phyloP scores from a whole-genome alignment of 306 rosid genomes.

The Begonia masoniana region DNA sequence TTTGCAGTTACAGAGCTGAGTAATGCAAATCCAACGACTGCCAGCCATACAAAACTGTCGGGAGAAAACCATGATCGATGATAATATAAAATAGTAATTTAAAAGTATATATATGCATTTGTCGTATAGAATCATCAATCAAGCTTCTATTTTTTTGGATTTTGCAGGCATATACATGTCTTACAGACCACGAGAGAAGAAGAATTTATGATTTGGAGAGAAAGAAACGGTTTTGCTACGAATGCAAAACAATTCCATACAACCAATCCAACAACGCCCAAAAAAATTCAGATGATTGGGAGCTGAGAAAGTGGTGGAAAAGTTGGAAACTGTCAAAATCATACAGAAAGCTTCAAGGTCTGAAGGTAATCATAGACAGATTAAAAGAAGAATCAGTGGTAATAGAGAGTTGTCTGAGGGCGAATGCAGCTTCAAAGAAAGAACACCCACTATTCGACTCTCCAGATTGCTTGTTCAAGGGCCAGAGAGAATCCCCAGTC shows the following conservation, averaged over 20 bases:
- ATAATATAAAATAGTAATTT: no score
- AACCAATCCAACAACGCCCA: slow-evolving; percentile 12
- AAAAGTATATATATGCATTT: no score
- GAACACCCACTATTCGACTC: slow-evolving; percentile 36
- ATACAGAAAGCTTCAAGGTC: slow-evolving; percentile 24
- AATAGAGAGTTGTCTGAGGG: slow-evolving; percentile 56
- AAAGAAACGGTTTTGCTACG: slow-evolving; percentile 41
- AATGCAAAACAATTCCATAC: slow-evolving; percentile 58
- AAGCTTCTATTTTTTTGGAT: neutral
- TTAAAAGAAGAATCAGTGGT: slow-evolving; percentile 70
- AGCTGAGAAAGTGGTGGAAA: slow-evolving; percentile 16
- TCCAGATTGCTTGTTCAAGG: slow-evolving; percentile 11
- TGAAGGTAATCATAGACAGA: slow-evolving; percentile 48
- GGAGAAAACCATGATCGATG: no score
- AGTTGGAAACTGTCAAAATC: slow-evolving; percentile 24
- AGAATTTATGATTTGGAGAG: slow-evolving; percentile 53
- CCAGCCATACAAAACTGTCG: no score
- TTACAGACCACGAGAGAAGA: slow-evolving; percentile 51
- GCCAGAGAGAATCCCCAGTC: slow-evolving; percentile 51
- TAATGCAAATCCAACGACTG: no score
- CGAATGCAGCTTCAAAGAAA: slow-evolving; percentile 30
- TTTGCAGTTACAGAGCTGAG: no score
- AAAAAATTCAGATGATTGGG: slow-evolving; percentile 19
- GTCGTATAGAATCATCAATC: neutral
- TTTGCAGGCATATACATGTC: slow-evolving; percentile 58